These are phyloP conservation scores for Pythium folliculosum DNA, from an alignment of 352 stramenopile species.

Conservation along the genomic window DNA sequence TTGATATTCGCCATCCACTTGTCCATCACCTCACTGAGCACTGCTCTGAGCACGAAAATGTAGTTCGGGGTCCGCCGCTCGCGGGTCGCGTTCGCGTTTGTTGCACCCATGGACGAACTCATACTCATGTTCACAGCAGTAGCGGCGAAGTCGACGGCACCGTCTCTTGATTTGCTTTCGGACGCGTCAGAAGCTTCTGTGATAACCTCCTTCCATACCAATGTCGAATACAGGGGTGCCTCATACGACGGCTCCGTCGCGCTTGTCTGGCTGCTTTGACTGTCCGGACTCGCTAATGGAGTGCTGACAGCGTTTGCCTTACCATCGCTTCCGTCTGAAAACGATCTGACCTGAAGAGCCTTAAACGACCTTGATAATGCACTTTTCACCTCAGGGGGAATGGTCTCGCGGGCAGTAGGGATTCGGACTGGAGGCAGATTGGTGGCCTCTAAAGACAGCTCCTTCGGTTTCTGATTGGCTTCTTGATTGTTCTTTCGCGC, in stretches of 20 bases:
- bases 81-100: slow-evolving; percentile 74
- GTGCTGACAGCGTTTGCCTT: slow-evolving; percentile 38
- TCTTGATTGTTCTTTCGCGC: slow-evolving; percentile 82
- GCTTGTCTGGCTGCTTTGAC: slow-evolving; percentile 44
- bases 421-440: slow-evolving; percentile 77
- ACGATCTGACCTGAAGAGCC: slow-evolving; percentile 64
- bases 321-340: slow-evolving; percentile 49
- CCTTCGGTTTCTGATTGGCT: slow-evolving; percentile 69
- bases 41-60: slow-evolving; percentile 82
- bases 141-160: slow-evolving; percentile 70
- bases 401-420: slow-evolving; percentile 63
- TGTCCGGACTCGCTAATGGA: slow-evolving; percentile 68
- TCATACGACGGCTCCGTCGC: slow-evolving; percentile 47
- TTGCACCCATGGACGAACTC: slow-evolving; percentile 63
- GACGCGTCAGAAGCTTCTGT: slow-evolving; percentile 50
- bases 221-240: slow-evolving; percentile 47
- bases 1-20: slow-evolving; percentile 87
- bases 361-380: slow-evolving; percentile 76
- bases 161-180: slow-evolving; percentile 65
- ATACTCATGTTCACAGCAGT: slow-evolving; percentile 85
- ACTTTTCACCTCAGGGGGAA: slow-evolving; percentile 71
- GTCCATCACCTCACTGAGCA: slow-evolving; percentile 87
- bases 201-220: slow-evolving; percentile 76
- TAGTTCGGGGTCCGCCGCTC: slow-evolving; percentile 82
- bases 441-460: slow-evolving; percentile 67